Base-by-base conservation (phyloP, 2,329 filamentous ascomycete species). In the Zymoseptoria crescenta region DNA sequence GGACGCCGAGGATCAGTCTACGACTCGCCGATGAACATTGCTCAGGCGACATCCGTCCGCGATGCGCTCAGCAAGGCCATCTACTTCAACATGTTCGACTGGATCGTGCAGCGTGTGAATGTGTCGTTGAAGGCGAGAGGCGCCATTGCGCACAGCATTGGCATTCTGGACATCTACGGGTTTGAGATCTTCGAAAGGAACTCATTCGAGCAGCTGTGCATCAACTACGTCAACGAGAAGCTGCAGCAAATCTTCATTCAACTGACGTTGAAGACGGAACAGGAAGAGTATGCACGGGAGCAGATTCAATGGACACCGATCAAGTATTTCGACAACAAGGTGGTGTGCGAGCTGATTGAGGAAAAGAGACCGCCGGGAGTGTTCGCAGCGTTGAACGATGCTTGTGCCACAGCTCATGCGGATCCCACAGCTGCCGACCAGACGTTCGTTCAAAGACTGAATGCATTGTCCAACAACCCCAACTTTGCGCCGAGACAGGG, bases 151-250 rank as follows among this genome's bases (percentile, higher is more conserved):
- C 94, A 96, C 73, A 89, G 89, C 2, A 94, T 99, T 66, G 94
- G 94, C 71, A 97, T 99, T 71, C 81, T 99, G 66, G 94, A 99
- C 81, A 99, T 99, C 67, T 99, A 99, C 73, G 94, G 94, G 2
- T 99, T 99, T 70, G 94, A 99, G 73, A 99, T 99, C 67, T 99
- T 99, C 67, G 94, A 99, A 73, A 94, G 93, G 78, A 99, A 99
- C 79, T 96, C 90, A 65, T 99, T 99, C 70, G 94, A 99, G 74
- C 94, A 99, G 76, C 84, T 99, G 7, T 99, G 94, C 77, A 99
- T 99, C 81, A 99, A 99, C 79, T 99, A 97, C 71, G 95, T 97
- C 71, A 99, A 99, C 75, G 94, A 99, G 77, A 99, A 99, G 76
- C 80, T 99, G 59, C 94, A 99, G 76, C 94, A 99, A 72, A 97